A percentile compares a stretch with the other conserved stretches of the same genome.
phyloP scores from a whole-genome alignment of 2,329 filamentous ascomycete genomes.

The Colletotrichum sojae region DNA sequence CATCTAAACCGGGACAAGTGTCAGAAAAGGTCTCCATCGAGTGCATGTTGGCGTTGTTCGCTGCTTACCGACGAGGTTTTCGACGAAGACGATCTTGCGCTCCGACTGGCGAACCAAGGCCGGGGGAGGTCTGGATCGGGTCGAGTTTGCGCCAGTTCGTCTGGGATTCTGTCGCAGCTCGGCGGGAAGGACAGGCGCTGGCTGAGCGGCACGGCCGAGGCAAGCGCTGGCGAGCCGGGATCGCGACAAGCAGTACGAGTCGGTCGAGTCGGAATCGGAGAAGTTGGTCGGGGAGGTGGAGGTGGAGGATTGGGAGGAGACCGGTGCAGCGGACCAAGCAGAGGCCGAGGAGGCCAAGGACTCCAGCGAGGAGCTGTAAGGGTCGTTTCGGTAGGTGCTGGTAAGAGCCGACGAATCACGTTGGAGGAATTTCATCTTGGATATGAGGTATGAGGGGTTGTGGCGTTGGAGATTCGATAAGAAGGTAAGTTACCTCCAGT shows the following conservation, averaged over 20 bases:
- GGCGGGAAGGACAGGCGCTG: conserved; percentile 61
- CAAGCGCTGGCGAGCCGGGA: conserved; percentile 50
- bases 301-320: conserved; percentile 78
- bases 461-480: conserved; percentile 41
- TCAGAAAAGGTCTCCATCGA: conserved; percentile 41
- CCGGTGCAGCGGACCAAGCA: conserved; percentile 76
- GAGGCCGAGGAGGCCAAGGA: conserved; percentile 83
- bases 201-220: conserved; percentile 46
- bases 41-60: conserved; percentile 44
- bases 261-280: conserved; percentile 67
- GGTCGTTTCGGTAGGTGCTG: conserved; percentile 64
- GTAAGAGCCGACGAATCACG: conserved; percentile 67
- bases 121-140: conserved; percentile 71
- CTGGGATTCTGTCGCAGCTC: conserved; percentile 77
- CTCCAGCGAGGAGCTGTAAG: conserved; percentile 80
- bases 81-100: conserved; percentile 95
- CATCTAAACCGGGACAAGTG: conserved; percentile 75
- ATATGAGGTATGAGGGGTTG: conserved; percentile 17
- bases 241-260: conserved; percentile 58
- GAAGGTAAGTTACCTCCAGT: conserved; percentile 48
- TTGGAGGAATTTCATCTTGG: conserved; percentile 73
- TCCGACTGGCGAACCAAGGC: conserved; percentile 88
- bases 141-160: conserved; percentile 69
- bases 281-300: conserved; percentile 76
- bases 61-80: conserved; percentile 95